Conservation (phyloP, 139 green algal genomes). For the Chlamydomonas sp. region DNA sequence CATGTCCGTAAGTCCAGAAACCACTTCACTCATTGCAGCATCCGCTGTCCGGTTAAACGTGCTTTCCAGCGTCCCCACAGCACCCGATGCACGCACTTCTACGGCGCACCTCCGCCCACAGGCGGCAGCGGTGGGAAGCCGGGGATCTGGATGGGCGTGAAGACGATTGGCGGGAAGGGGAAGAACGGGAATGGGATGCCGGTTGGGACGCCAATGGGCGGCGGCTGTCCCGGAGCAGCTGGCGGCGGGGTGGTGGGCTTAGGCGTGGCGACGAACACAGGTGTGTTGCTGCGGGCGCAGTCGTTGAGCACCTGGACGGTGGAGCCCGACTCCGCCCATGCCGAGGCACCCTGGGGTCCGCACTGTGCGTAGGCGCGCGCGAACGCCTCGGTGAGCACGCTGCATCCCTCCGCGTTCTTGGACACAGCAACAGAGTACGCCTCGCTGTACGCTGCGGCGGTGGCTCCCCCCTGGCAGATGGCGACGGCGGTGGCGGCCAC, state of each 20-base stretch:
- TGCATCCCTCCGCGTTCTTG: constrained; percentile 26
- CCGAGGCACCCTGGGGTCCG: not conserved
- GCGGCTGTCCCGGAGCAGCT: not conserved
- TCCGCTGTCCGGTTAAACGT: too few species aligned
- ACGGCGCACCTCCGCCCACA: too few species aligned
- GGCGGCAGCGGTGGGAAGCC: too few species aligned
- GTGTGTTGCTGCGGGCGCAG: not conserved
- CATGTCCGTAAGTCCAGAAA: too few species aligned
- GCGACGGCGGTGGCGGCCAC: constrained; percentile 25
- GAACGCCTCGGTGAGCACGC: constrained; percentile 23
- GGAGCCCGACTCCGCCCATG: constrained; percentile 4
- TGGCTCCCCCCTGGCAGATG: constrained; percentile 26
- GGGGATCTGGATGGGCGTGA: not conserved
- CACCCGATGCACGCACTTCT: too few species aligned
- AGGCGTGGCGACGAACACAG: not conserved
- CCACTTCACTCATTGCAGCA: too few species aligned
- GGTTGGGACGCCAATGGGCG: not conserved
- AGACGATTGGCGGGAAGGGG: not conserved
- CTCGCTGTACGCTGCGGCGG: constrained; percentile 2
- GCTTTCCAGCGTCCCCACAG: too few species aligned
- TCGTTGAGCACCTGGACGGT: constrained; percentile 20
- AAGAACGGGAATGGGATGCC: not conserved
- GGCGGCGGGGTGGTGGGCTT: not conserved
- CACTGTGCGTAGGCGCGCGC: constrained; percentile 12
- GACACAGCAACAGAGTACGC: constrained; percentile 20